These are phyloP conservation scores for Mycena maculata DNA, from an alignment of 768 basidiomycete species.

Conservation along the genomic window DNA sequence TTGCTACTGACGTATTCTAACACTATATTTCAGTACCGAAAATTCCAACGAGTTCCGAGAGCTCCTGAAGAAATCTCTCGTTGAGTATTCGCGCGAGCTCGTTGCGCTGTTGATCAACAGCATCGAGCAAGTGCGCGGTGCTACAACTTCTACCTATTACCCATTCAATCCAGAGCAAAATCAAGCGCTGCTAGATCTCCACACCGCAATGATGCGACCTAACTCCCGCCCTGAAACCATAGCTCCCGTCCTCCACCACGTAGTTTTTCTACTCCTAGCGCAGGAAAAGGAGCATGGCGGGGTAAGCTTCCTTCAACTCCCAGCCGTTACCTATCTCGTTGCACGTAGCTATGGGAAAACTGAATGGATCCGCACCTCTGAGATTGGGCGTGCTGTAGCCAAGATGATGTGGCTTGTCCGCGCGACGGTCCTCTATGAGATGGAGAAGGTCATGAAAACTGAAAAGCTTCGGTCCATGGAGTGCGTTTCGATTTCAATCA, in stretches of 20 bases:
- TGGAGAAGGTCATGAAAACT: background rate
- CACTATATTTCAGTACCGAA: background rate
- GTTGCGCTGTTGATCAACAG: background rate
- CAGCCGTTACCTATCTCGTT: constrained; percentile 1
- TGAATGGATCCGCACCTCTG: background rate
- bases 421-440: background rate
- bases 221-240: background rate
- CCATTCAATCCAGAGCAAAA: background rate
- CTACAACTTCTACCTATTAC: background rate
- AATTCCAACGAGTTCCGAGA: background rate
- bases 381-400: constrained; percentile 2
- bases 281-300: constrained; percentile 1
- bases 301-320: background rate
- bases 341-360: background rate
- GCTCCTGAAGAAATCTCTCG: background rate
- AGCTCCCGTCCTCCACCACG: background rate
- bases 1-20: background rate
- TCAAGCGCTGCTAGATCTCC: background rate
- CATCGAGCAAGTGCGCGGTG: background rate
- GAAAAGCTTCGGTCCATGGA: background rate
- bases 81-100: background rate
- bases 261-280: background rate
- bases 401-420: constrained; percentile 3
- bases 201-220: background rate
- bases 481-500: background rate